Evolutionary conservation across 805 yeast species (phyloP).

Genomic region (Candida khao-thaluensis): DNA sequence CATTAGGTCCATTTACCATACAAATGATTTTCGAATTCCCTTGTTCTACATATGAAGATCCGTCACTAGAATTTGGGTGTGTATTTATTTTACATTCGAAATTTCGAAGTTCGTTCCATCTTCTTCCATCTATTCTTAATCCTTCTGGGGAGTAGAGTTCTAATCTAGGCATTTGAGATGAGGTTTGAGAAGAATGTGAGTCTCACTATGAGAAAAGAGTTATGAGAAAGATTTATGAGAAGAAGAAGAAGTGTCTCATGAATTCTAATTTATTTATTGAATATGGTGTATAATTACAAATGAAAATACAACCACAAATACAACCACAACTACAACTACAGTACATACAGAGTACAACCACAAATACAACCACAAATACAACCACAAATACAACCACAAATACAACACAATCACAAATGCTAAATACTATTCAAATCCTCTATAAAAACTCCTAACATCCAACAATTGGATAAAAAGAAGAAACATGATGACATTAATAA

Average conservation of each 20-base stretch:
- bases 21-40: constrained; percentile 90
- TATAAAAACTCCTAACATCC: constrained; percentile 57
- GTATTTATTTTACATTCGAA: constrained; percentile 82
- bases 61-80: constrained; percentile 85
- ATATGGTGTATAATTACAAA: no score
- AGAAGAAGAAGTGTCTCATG: no score
- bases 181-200: constrained; percentile 2
- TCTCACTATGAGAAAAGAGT: neutral
- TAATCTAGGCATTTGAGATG: constrained; percentile 51
- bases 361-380: no score
- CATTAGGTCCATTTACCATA: constrained; percentile 86
- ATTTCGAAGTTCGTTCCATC: constrained; percentile 89
- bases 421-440: no score
- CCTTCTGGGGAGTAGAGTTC: constrained; percentile 97
- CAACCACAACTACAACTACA: no score
- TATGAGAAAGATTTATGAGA: neutral
- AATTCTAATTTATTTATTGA: no score
- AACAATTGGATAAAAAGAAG: constrained; percentile 63
- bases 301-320: no score
- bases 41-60: constrained; percentile 87
- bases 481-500: constrained; percentile 53
- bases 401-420: no score
- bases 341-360: no score
- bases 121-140: constrained; percentile 85
- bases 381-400: no score